phyloP scores from a whole-genome alignment of 345 rosid species.

The Populus nigra region DNA sequence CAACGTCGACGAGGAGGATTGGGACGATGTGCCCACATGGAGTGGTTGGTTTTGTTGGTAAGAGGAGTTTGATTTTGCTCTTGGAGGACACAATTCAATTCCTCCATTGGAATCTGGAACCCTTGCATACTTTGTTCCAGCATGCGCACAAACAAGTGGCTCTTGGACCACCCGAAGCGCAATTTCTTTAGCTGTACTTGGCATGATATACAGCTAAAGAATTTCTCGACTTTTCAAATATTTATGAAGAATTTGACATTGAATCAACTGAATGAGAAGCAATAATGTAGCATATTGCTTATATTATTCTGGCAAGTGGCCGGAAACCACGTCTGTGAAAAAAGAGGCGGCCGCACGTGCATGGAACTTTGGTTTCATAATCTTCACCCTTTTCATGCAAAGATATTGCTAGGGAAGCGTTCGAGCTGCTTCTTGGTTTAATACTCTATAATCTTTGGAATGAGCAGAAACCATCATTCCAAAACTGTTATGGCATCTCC shows the following conservation, averaged over 20 bases:
- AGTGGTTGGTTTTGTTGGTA: not conserved
- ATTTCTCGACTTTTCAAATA: not conserved
- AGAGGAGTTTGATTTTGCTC: not conserved
- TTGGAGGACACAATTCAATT: constrained; percentile 14
- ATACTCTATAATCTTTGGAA: constrained; percentile 5
- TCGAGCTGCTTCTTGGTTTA: not conserved
- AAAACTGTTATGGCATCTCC: not conserved
- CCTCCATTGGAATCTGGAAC: constrained; percentile 22
- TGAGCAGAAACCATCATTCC: constrained; percentile 14
- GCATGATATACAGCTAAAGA: not conserved
- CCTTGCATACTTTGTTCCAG: not conserved
- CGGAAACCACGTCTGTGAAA: not conserved
- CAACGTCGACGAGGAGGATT: constrained; percentile 7
- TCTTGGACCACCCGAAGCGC: constrained; percentile 21
- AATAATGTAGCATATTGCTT: not conserved
- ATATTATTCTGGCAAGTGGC: not conserved
- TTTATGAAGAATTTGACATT: not conserved
- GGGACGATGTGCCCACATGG: constrained; percentile 19
- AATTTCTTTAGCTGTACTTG: not conserved
- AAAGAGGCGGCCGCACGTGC: constrained; percentile 29
- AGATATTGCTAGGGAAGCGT: not conserved
- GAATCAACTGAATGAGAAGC: not conserved
- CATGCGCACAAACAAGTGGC: constrained; percentile 13
- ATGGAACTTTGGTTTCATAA: constrained; percentile 17
- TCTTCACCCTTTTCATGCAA: constrained; percentile 22